phyloP scores from a whole-genome alignment of 495 filamentous ascomycete genomes.

The Podospora conica region DNA sequence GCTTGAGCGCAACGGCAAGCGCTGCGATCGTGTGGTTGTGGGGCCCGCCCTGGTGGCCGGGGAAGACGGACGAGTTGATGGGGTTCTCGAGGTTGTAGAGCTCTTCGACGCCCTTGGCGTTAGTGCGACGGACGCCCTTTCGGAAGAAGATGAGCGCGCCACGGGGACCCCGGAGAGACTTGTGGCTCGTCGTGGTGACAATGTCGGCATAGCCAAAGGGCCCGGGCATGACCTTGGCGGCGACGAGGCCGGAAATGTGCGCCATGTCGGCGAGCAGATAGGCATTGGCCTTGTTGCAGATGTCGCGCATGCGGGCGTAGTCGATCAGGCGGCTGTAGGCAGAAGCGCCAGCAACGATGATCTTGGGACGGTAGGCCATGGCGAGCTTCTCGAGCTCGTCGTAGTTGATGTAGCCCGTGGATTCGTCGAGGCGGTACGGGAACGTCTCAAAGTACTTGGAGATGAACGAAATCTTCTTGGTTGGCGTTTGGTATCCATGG shows the following conservation, averaged over 20 bases:
- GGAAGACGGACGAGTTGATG: slow-evolving; percentile 96
- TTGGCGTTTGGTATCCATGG: slow-evolving; percentile 95
- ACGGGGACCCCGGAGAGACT: slow-evolving; percentile 87
- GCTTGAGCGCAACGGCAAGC: slow-evolving; percentile 85
- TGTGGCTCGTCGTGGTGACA: slow-evolving; percentile 98
- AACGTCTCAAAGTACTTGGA: slow-evolving; percentile 99
- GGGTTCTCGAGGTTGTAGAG: slow-evolving; percentile 89
- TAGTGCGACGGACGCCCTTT: slow-evolving; percentile 75
- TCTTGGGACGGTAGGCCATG: slow-evolving; percentile 81
- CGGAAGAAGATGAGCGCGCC: slow-evolving; percentile 99
- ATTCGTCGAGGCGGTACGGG: slow-evolving; percentile 85
- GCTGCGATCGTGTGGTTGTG: slow-evolving; percentile 99
- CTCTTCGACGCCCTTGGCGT: slow-evolving; percentile 75
- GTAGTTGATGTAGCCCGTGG: slow-evolving; percentile 92
- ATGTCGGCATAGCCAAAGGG: slow-evolving; percentile 90
- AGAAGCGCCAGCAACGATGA: slow-evolving; percentile 90
- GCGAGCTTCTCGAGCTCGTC: slow-evolving; percentile 80
- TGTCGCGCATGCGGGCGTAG: slow-evolving; percentile 79
- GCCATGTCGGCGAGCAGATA: slow-evolving; percentile 96
- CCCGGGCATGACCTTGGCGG: slow-evolving; percentile 79
- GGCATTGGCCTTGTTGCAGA: slow-evolving; percentile 82
- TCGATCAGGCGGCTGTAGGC: slow-evolving; percentile 94
- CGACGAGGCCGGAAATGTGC: slow-evolving; percentile 93
- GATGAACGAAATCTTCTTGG: slow-evolving; percentile 96
- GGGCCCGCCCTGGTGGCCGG: slow-evolving; percentile 96